Conservation (phyloP, 192 early-diverging fungal genomes). For the Podila clonocystis region DNA sequence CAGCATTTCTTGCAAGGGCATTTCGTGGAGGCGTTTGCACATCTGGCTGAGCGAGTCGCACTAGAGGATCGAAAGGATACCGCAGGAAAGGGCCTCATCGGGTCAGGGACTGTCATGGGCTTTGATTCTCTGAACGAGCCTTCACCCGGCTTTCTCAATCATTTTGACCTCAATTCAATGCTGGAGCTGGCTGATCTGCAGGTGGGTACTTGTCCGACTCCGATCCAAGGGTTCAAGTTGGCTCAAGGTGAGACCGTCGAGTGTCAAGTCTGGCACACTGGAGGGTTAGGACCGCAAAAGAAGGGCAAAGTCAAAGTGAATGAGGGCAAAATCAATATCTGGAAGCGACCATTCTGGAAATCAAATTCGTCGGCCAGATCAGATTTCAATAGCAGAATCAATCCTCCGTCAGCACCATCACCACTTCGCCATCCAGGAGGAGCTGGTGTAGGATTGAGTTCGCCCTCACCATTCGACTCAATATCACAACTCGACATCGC, state of each 20-base stretch:
- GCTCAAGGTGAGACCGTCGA: conserved; percentile 55
- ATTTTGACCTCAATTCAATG: conserved; percentile 53
- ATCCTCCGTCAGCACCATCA: conserved; percentile 11
- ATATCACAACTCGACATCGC: conserved; percentile 31
- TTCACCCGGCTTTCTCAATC: conserved; percentile 55
- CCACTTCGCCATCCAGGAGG: neutral
- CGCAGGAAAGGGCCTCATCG: conserved; percentile 7
- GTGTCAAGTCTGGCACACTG: conserved; percentile 59
- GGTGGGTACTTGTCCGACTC: conserved; percentile 61
- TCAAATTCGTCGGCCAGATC: neutral
- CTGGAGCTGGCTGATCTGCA: conserved; percentile 54
- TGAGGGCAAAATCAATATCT: conserved; percentile 29
- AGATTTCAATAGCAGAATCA: neutral
- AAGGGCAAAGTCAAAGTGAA: conserved; percentile 53
- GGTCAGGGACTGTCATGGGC: conserved; percentile 54
- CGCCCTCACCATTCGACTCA: conserved; percentile 7
- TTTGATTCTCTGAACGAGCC: conserved; percentile 69
- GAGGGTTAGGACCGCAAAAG: conserved; percentile 55
- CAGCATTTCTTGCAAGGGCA: conserved; percentile 64
- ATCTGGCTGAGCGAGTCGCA: conserved; percentile 47
- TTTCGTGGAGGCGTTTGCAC: conserved; percentile 55
- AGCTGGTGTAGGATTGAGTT: neutral
- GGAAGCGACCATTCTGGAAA: conserved; percentile 40
- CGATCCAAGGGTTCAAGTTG: conserved; percentile 56
- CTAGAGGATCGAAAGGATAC: conserved; percentile 29